Base-by-base conservation (phyloP, 768 basidiomycete genomes). In the Pholiota conissans region DNA sequence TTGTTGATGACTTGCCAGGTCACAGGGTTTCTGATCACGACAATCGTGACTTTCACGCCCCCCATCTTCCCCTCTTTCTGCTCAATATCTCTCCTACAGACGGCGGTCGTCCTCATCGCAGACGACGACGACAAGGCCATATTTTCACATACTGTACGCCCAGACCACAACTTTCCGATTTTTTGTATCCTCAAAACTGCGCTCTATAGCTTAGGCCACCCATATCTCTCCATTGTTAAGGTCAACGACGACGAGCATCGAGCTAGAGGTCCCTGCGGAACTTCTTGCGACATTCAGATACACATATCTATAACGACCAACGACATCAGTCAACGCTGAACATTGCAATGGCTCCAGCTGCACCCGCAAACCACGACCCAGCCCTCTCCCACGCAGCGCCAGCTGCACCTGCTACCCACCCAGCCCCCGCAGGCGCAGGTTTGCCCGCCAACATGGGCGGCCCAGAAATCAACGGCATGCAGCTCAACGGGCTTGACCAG, bases 11-110 rank as follows among this genome's bases (percentile, higher is more conserved):
- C 67, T 66, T 56, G 64, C 67, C 65, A 73, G 68, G 71, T 74
- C 73, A 74, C 71, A 72, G 67, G 73, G 73, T 74, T 73, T 71
- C 61, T 71, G 73, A 73, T 74, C 73, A 74, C 73, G 73, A 67
- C 68, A 63, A 63, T 70, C 73, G 73, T 74, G 73, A 74, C 73
- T 67, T 73, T 72, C 73, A 74, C 73, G 73, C 71, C 73, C n/a
- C 72, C 68, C 64, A 64, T 66, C 62, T 62, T 65, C 64, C 61
- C 57, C 59, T 60, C 55, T 60, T 61, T 56, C 57, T 49, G 39
- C 52, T 50, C 20, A 34, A 56, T 24, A n/a, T 7, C 32, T 46
- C 53, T 51, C 39, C 58, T 47, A 46, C 52, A 42, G 20, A 32
- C 49, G 37, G 35, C 47, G 28, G 45, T 49, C 40, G 54, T 47